A percentile compares a stretch with the other conserved stretches of the same genome.
Evolutionary conservation across 148 eudicot genomes (phyloP).

Genomic region (Polygonum maritimum): DNA sequence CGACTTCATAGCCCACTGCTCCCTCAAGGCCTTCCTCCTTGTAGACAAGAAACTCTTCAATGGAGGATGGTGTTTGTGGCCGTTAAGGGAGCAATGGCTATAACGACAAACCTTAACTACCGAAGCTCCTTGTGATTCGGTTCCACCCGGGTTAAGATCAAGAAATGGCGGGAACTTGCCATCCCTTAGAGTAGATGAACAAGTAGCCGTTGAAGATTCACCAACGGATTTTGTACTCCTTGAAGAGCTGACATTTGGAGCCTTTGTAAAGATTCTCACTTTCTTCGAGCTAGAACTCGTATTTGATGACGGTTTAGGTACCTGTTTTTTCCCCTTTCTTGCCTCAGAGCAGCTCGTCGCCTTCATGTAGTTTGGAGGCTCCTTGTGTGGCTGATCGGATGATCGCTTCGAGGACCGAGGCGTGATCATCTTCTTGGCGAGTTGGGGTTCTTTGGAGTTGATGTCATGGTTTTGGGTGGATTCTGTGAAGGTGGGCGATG

Average conservation of each 20-base stretch:
- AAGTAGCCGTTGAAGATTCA: conserved; percentile 36
- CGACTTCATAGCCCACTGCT: conserved; percentile 27
- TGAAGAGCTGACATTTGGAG: conserved; percentile 52
- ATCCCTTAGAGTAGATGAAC: conserved; percentile 79
- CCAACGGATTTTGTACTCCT: conserved; percentile 24
- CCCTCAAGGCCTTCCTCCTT: conserved; percentile 42
- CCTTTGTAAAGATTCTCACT: conserved; percentile 43
- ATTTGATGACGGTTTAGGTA: not conserved
- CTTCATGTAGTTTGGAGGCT: conserved; percentile 73
- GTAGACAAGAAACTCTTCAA: conserved; percentile 54
- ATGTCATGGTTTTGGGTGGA: conserved; percentile 22
- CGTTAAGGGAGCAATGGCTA: conserved; percentile 73
- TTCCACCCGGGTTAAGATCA: conserved; percentile 47
- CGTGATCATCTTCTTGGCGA: conserved; percentile 37
- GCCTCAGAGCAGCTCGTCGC: conserved; percentile 74
- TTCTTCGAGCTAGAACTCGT: conserved; percentile 37
- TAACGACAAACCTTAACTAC: conserved; percentile 63
- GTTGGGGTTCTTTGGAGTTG: conserved; percentile 26
- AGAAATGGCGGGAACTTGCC: conserved; percentile 58
- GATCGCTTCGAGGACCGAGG: not conserved
- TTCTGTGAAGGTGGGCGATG: conserved; percentile 21
- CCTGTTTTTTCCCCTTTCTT: conserved; percentile 26
- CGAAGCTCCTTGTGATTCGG: conserved; percentile 69
- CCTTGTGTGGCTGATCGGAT: conserved; percentile 12
- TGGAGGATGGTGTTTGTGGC: conserved; percentile 59